phyloP scores from a whole-genome alignment of 169 alveolate species.

The Eimeria zaria region DNA sequence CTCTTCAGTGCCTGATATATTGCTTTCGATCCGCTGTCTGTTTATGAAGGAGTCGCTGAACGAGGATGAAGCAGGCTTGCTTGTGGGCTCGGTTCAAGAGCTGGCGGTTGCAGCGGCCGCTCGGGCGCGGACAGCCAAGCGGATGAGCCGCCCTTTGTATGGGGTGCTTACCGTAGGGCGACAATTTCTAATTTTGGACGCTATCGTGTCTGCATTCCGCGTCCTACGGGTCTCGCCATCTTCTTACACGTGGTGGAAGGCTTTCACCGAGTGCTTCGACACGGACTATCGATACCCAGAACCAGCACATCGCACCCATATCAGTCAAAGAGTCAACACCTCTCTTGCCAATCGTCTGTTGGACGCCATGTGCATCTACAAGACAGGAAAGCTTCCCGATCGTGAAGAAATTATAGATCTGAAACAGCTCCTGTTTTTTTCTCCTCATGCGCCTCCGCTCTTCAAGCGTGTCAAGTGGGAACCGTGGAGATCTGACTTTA shows the following conservation, averaged over 20 bases:
- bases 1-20: background rate
- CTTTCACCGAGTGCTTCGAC: background rate
- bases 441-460: background rate
- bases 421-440: background rate
- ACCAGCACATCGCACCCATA: background rate
- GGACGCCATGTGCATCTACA: background rate
- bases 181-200: background rate
- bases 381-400: background rate
- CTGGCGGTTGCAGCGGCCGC: background rate
- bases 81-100: background rate
- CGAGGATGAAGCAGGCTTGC: background rate
- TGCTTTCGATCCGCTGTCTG: background rate
- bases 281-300: background rate
- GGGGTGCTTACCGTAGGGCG: background rate
- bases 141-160: background rate
- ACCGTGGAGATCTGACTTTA: background rate
- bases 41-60: background rate
- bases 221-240: background rate
- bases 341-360: background rate
- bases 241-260: background rate
- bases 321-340: background rate
- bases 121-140: too few relatives aligned
- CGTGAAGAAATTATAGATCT: background rate
- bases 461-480: background rate
- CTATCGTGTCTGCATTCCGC: background rate